Conservation (phyloP, 2,329 filamentous ascomycete genomes). For the Ophiosphaerella herpotricha region DNA sequence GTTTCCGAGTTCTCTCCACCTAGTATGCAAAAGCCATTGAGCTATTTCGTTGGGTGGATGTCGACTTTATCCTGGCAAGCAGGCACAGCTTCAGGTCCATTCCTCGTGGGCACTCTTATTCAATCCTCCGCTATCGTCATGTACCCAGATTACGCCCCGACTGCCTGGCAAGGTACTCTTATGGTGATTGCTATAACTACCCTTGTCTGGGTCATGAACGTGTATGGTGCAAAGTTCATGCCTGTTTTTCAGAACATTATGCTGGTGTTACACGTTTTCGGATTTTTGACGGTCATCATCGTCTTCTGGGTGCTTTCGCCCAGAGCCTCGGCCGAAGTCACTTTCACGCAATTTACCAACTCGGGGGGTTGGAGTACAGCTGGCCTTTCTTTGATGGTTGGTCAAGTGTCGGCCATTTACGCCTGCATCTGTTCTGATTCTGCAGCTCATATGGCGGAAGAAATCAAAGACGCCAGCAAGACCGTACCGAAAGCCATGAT, state of each 20-base stretch:
- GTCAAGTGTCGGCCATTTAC: slow-evolving; percentile 47
- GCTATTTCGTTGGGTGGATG: slow-evolving; percentile 52
- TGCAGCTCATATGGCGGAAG: slow-evolving; percentile 51
- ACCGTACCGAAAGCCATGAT: slow-evolving; percentile 51
- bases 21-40: slow-evolving; percentile 32
- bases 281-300: slow-evolving; percentile 52
- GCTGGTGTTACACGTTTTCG: slow-evolving; percentile 49
- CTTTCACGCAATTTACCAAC: slow-evolving; percentile 44
- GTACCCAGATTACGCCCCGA: slow-evolving; percentile 48
- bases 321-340: slow-evolving; percentile 30
- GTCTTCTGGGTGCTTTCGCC: slow-evolving; percentile 45
- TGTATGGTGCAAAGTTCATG: slow-evolving; percentile 37
- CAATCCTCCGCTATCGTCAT: slow-evolving; percentile 50
- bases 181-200: slow-evolving; percentile 54
- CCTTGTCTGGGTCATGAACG: slow-evolving; percentile 51
- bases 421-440: slow-evolving; percentile 47
- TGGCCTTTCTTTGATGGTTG: slow-evolving; percentile 47
- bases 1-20: slow-evolving; percentile 41
- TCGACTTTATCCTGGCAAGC: slow-evolving; percentile 57
- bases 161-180: slow-evolving; percentile 56
- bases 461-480: slow-evolving; percentile 49
- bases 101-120: slow-evolving; percentile 55
- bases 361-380: slow-evolving; percentile 46
- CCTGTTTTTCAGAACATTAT: slow-evolving; percentile 44
- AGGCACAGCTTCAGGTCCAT: slow-evolving; percentile 54